A percentile compares a stretch with the other conserved stretches of the same genome.
Evolutionary conservation across 164 flowering plant species (phyloP).

Genomic region (Chloranthus sessilifolius): DNA sequence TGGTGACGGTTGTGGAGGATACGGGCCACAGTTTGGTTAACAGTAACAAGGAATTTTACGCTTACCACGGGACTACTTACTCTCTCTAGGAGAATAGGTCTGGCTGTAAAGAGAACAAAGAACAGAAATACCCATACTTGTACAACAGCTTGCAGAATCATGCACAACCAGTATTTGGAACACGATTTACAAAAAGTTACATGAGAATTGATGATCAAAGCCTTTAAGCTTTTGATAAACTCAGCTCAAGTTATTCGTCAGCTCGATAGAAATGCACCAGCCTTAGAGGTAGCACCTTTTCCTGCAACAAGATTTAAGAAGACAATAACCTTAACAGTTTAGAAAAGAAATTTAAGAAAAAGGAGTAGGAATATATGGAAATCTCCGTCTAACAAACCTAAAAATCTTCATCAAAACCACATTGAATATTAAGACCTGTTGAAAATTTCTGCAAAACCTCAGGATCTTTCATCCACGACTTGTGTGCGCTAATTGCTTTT

Average conservation of each 20-base stretch:
- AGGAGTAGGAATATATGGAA: too few species aligned
- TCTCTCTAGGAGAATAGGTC: not conserved
- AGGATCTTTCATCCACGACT: conserved; percentile 78
- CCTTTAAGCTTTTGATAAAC: not conserved
- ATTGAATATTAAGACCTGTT: conserved; percentile 65
- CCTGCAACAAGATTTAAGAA: conserved; percentile 33
- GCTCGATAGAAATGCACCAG: conserved; percentile 47
- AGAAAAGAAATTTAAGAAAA: too few species aligned
- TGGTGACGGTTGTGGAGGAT: too few species aligned
- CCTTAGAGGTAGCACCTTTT: conserved; percentile 38
- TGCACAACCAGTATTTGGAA: not conserved
- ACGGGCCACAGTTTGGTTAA: too few species aligned
- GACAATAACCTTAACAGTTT: too few species aligned
- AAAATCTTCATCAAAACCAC: conserved; percentile 27
- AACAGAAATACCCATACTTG: not conserved
- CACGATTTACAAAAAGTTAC: not conserved
- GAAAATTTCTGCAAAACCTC: conserved; percentile 71
- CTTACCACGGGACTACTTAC: not conserved
- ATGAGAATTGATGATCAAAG: not conserved
- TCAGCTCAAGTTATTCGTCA: not conserved
- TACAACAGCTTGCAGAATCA: not conserved
- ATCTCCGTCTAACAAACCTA: conserved; percentile 45
- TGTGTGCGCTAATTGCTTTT: conserved; percentile 52
- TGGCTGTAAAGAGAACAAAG: not conserved
- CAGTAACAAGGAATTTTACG: not conserved